Base-by-base conservation (phyloP, 139 green algal genomes). In the Chlorella sp. region DNA sequence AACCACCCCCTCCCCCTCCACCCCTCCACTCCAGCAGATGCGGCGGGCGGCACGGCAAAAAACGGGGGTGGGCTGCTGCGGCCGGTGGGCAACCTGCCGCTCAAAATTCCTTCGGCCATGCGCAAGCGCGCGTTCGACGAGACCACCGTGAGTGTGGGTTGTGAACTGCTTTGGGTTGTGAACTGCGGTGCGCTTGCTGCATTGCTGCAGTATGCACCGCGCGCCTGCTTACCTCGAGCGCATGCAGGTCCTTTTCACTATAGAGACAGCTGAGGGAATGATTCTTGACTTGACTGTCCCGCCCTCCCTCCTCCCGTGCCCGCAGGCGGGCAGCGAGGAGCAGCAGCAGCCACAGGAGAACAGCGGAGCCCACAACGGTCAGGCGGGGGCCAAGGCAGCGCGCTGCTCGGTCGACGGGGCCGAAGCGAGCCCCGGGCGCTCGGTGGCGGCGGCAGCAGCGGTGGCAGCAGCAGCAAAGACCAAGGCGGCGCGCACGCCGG, bases 81-180 rank as follows among this genome's bases (percentile, higher is more conserved):
- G 81, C 34, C 44, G 39, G 69, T 20, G 12, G 47, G 60, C 76
- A 78, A 63, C 63, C 70, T 83, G 82, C 82, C 82, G 71, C 82
- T 82, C 32, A 87, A 83, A 55, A 73, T 83, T 7, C 80, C 80
- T 12, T 82, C 82, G 51, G 82, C 82, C 18, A 39, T 87, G 82
- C 70, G 82, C 82, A 81, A 68, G 74, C 55, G 71, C 25, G n/a
- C 71, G 71, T 63, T 28, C 41, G 71, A 78, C 25, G 41, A 78
- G 71, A 36, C 41, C 1, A 60, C 51, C 12, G 51, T 60, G 62
- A 34, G 62, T 32, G 4, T 13, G 17, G 62, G n/a, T n/a, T n/a
- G n/a, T n/a, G n/a, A n/a, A n/a, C n/a, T n/a, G n/a, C n/a, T n/a
- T n/a, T n/a, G n/a, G n/a, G n/a, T 36, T 56, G 69, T 32, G 3